These are phyloP conservation scores for Apiospora aurea DNA, from an alignment of 2,329 filamentous ascomycete species.

Conservation along the genomic window DNA sequence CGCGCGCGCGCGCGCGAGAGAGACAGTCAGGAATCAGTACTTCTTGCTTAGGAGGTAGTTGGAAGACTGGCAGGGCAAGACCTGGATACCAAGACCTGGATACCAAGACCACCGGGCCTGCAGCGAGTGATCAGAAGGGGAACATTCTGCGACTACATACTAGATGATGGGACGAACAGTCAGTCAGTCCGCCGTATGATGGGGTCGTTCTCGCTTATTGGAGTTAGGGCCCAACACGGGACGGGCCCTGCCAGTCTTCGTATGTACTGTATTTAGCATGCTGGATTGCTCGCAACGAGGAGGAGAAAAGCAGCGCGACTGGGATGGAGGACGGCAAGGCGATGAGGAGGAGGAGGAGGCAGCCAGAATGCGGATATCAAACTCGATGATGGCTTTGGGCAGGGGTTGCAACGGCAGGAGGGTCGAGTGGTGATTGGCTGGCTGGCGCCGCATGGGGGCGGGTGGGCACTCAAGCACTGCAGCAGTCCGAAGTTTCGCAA, in stretches of 20 bases:
- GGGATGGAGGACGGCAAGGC: neutral
- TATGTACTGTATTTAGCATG: neutral
- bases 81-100: neutral
- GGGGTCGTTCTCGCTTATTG: conserved; percentile 11
- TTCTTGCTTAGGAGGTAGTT: neutral
- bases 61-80: neutral
- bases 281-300: neutral
- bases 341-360: neutral
- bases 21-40: too few species aligned
- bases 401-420: neutral
- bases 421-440: neutral
- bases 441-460: neutral
- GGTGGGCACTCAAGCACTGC: conserved; percentile 9
- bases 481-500: conserved; percentile 20
- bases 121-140: neutral
- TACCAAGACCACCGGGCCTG: neutral
- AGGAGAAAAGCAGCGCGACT: neutral
- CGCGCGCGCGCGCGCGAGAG: too few species aligned
- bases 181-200: neutral
- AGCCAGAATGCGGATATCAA: neutral
- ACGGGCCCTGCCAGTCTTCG: neutral
- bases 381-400: neutral
- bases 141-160: neutral
- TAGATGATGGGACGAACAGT: neutral
- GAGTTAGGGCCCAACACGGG: neutral